phyloP scores from a whole-genome alignment of 257 asterid species.

The Rhazya stricta region DNA sequence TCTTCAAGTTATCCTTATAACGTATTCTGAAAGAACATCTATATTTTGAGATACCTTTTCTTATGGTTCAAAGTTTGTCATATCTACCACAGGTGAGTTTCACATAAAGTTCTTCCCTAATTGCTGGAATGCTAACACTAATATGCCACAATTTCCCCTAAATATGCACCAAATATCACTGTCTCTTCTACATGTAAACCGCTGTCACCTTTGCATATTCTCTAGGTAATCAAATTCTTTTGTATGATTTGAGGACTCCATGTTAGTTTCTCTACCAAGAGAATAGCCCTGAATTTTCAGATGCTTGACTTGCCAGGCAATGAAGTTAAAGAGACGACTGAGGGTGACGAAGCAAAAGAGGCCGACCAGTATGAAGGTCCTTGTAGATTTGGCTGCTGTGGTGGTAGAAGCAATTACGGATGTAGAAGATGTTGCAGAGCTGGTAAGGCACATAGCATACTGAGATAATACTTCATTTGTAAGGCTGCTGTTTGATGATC shows the following conservation, averaged over 20 bases:
- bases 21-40: not conserved
- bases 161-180: no score
- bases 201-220: not conserved
- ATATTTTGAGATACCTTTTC: not conserved
- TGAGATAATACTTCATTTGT: not conserved
- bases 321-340: slow-evolving; percentile 1
- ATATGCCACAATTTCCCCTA: not conserved
- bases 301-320: slow-evolving; percentile 2
- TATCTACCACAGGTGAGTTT: not conserved
- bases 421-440: slow-evolving; percentile 11
- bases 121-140: no score
- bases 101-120: no score
- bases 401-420: not conserved
- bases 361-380: not conserved
- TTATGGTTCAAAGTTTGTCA: not conserved
- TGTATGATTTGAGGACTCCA: not conserved
- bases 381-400: slow-evolving; percentile 9
- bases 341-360: not conserved
- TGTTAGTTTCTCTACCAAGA: not conserved
- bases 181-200: not conserved
- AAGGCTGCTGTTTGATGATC: not conserved
- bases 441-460: slow-evolving; percentile 2
- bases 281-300: not conserved
- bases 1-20: not conserved
- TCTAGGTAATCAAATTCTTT: not conserved